Evolutionary conservation across 108 stramenopile species (phyloP).

Genomic region (Cyclotella sp.): DNA sequence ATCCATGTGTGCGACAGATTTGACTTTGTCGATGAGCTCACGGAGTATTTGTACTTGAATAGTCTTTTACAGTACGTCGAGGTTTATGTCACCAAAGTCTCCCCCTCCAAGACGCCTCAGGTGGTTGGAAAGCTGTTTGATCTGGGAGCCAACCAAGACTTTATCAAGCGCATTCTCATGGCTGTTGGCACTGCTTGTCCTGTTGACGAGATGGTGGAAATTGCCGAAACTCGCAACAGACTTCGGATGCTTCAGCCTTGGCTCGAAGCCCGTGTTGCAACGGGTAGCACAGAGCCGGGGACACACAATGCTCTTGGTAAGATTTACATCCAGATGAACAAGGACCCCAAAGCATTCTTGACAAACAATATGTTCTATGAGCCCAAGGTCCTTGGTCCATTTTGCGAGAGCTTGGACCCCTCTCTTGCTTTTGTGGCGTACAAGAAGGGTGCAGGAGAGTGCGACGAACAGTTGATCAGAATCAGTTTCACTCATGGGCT

Average conservation of each 20-base stretch:
- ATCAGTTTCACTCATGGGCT: slow-evolving; percentile 97
- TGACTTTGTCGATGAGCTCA: slow-evolving; percentile 99
- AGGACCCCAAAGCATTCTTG: slow-evolving; percentile 98
- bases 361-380: slow-evolving; percentile 99
- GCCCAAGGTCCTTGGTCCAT: slow-evolving; percentile 97
- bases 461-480: slow-evolving; percentile 98
- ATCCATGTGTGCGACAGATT: slow-evolving; percentile 99
- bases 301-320: slow-evolving; percentile 99
- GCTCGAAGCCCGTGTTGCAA: slow-evolving; percentile 99
- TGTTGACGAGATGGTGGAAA: slow-evolving; percentile 98
- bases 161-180: slow-evolving; percentile 98
- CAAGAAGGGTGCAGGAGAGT: slow-evolving; percentile 97
- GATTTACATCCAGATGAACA: slow-evolving; percentile 99
- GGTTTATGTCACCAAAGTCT: slow-evolving; percentile 99
- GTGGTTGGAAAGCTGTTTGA: slow-evolving; percentile 99
- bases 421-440: slow-evolving; percentile 99
- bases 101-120: slow-evolving; percentile 97
- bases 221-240: slow-evolving; percentile 95
- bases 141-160: slow-evolving; percentile 96
- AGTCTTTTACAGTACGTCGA: slow-evolving; percentile 99
- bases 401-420: slow-evolving; percentile 99
- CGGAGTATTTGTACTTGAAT: slow-evolving; percentile 98
- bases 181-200: slow-evolving; percentile 98
- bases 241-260: slow-evolving; percentile 97
- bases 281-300: slow-evolving; percentile 98